These are phyloP conservation scores for Aspergillus sp. DNA, from an alignment of 2,329 filamentous ascomycete species.

Conservation along the genomic window DNA sequence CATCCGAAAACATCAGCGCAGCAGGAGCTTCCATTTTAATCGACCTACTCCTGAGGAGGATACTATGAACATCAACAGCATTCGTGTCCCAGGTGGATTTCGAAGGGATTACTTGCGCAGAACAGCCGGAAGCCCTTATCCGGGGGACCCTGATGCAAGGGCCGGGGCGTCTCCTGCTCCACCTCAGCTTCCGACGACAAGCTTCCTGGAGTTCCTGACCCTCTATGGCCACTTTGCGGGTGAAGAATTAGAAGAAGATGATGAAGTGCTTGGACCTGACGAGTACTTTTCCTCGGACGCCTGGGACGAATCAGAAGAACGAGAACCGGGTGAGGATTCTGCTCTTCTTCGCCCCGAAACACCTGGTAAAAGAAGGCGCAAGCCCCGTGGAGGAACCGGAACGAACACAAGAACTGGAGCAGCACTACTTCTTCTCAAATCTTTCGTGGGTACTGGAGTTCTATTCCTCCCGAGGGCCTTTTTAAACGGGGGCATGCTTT, in stretches of 20 bases:
- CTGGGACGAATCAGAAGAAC: constrained; percentile 60
- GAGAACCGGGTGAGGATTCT: constrained; percentile 84
- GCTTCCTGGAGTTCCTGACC: constrained; percentile 92
- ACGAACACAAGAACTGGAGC: constrained; percentile 78
- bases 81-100: constrained; percentile 92
- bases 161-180: constrained; percentile 39
- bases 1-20: constrained; percentile 65
- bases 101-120: constrained; percentile 84
- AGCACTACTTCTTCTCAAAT: constrained; percentile 85
- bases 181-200: constrained; percentile 76
- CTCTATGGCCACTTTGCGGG: constrained; percentile 97
- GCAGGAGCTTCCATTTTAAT: constrained; percentile 81
- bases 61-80: constrained; percentile 79
- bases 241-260: constrained; percentile 94
- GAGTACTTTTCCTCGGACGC: constrained; percentile 87
- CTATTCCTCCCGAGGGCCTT: constrained; percentile 91
- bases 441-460: constrained; percentile 95
- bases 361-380: constrained; percentile 71
- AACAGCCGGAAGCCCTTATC: constrained; percentile 59
- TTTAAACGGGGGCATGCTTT: constrained; percentile 95
- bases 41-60: constrained; percentile 78
- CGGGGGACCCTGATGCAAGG: constrained; percentile 26
- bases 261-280: constrained; percentile 80
- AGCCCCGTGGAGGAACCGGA: constrained; percentile 69
- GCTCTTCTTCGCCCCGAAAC: constrained; percentile 70